A percentile compares a stretch with the other conserved stretches of the same genome.
These are phyloP conservation scores for Lasiosphaeria hispida DNA, from an alignment of 495 filamentous ascomycete species.

Conservation along the genomic window DNA sequence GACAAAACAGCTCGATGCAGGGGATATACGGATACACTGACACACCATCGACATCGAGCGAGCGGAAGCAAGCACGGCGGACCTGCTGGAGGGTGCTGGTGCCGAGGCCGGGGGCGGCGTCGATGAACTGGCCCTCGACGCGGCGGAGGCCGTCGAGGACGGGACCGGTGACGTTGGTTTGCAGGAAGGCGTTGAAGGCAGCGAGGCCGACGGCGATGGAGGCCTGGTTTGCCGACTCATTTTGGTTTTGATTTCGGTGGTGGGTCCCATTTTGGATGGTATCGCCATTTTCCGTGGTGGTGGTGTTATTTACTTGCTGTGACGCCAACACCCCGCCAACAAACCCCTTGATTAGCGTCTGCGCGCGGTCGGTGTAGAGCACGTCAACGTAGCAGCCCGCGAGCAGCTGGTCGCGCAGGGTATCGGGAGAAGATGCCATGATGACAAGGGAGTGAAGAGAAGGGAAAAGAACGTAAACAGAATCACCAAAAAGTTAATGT, in stretches of 20 bases:
- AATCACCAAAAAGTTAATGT: not conserved
- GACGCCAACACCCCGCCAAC: not conserved
- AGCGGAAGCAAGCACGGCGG: constrained; percentile 50
- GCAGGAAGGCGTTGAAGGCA: constrained; percentile 79
- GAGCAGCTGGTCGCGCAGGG: constrained; percentile 9
- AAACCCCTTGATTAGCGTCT: constrained; percentile 18
- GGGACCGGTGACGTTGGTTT: constrained; percentile 89
- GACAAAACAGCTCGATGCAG: constrained; percentile 72
- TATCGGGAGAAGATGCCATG: not conserved
- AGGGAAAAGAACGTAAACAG: constrained; percentile 3
- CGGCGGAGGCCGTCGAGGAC: constrained; percentile 51
- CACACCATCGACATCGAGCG: constrained; percentile 79
- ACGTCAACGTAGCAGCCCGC: constrained; percentile 27
- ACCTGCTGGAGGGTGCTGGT: not conserved
- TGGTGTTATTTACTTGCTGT: not conserved
- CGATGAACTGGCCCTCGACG: constrained; percentile 29
- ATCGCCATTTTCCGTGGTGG: constrained; percentile 44
- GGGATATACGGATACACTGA: constrained; percentile 82
- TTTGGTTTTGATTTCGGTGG: not conserved
- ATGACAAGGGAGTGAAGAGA: constrained; percentile 3
- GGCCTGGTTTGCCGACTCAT: not conserved
- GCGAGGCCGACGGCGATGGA: constrained; percentile 61
- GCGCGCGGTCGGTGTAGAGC: constrained; percentile 18
- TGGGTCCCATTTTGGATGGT: not conserved
- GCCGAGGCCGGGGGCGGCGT: constrained; percentile 17